Base-by-base conservation (phyloP, 768 basidiomycete species). In the Collybiopsis luxurians region DNA sequence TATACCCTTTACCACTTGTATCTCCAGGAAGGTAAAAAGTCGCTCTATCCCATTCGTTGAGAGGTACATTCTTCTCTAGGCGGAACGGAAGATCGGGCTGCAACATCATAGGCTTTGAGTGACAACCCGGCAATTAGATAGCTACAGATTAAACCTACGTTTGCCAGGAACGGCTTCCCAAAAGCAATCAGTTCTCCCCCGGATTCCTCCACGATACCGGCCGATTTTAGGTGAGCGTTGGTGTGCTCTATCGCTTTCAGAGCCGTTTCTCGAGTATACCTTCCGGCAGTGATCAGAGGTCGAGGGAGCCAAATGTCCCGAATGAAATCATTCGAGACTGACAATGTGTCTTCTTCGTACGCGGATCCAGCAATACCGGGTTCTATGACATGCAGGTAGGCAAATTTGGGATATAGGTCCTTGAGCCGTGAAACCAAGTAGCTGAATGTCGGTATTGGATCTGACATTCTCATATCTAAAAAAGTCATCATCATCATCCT, bases 381-480 rank as follows among this genome's bases (percentile, higher is more conserved):
- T 58, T 78, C 73, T 21, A 69, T 60, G 13, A 73, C 57, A 58
- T 79, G 78, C 2, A 80, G 55, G 66, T 81, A 81, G 2, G 75
- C 73, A 17, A 80, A 62, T n/a, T 69, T 59, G 15, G 73, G 74
- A 47, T 63, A 61, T 4, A 62, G 60, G 13, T 64, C 55, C 6
- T 60, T 61, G 28, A 77, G 43, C 12, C 69, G 42, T 4, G 52
- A 44, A 47, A 67, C 65, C 17, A 75, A 56, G 61, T 73, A 68
- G 6, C 54, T 51, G 62, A 73, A 75, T 19, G 66, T 69, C 7
- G 71, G 70, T 23, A 76, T 68, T 0, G 84, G 85, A 56, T 87
- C 75, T 2, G 63, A 59, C 80, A 83, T 82, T 6, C 72, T 66
- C 81, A 86, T 82, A 43, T 74, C 78, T 58, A 27, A 2, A 11